A percentile compares a stretch with the other conserved stretches of the same genome.
These are phyloP conservation scores for Chaetomiaceae sp. DNA, from an alignment of 2,329 filamentous ascomycete species.

Conservation along the genomic window DNA sequence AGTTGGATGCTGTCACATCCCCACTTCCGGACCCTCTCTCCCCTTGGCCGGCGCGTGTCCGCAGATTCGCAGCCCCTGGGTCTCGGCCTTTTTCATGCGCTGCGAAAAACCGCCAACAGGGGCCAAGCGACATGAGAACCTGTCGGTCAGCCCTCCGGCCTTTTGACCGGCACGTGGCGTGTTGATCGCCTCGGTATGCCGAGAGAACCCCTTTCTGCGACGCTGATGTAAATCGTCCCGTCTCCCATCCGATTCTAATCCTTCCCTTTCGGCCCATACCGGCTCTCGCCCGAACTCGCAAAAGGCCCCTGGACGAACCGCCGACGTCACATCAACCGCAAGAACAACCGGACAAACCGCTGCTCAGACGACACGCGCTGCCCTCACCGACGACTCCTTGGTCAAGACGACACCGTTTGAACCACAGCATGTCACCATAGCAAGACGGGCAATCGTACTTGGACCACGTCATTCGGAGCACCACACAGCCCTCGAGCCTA, in stretches of 20 bases:
- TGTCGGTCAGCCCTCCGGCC: conserved; percentile 8
- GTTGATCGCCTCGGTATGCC: background rate
- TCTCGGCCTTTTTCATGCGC: background rate
- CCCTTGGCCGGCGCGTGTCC: background rate
- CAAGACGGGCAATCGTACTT: too few relatives aligned
- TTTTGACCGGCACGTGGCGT: conserved; percentile 16
- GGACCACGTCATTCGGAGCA: background rate
- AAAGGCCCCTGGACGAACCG: too few relatives aligned
- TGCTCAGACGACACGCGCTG: too few relatives aligned
- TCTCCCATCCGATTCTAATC: background rate
- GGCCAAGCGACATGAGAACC: conserved; percentile 1
- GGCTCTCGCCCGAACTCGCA: too few relatives aligned
- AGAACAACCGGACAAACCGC: too few relatives aligned
- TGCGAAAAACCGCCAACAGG: background rate
- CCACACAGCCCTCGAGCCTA: background rate
- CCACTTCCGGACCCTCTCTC: background rate
- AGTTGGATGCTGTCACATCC: background rate
- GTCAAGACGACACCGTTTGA: too few relatives aligned
- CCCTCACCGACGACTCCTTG: too few relatives aligned
- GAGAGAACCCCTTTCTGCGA: background rate
- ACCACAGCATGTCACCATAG: too few relatives aligned
- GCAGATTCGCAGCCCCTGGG: background rate
- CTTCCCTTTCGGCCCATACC: background rate
- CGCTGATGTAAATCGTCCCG: background rate
- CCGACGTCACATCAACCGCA: too few relatives aligned